These are phyloP conservation scores for Tetradesmus lagerheimii DNA, from an alignment of 139 green algal genomes.

Conservation along the genomic window DNA sequence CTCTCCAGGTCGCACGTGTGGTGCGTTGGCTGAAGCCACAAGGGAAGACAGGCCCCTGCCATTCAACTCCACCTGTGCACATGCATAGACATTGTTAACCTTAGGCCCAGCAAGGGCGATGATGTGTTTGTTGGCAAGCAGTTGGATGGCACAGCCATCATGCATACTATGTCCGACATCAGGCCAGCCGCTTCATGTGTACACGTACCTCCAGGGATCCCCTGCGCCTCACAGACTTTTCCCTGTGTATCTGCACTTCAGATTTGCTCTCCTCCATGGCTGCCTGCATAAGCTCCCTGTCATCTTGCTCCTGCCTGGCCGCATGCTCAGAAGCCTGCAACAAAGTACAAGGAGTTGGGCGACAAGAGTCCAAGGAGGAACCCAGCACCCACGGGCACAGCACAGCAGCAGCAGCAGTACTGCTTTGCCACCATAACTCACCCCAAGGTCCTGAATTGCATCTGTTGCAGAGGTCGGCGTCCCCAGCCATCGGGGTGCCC, in stretches of 20 bases:
- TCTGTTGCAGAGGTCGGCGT: not conserved
- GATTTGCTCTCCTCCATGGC: not conserved
- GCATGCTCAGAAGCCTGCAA: not conserved
- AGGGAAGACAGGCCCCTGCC: not conserved
- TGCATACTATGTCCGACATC: not conserved
- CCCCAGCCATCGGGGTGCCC: not conserved
- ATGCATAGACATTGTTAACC: not conserved
- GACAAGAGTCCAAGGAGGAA: too few relatives aligned
- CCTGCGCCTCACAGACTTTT: not conserved
- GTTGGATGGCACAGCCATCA: not conserved
- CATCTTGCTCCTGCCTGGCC: conserved; percentile 3
- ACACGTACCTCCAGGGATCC: conserved; percentile 14
- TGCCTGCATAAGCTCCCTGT: not conserved
- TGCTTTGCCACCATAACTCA: not conserved
- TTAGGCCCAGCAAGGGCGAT: not conserved
- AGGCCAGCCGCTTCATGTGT: not conserved
- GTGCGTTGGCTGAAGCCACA: not conserved
- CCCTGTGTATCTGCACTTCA: not conserved
- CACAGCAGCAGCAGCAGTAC: not conserved
- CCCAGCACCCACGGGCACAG: too few relatives aligned
- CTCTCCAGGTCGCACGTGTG: not conserved
- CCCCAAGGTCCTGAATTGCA: not conserved
- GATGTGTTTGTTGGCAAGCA: not conserved
- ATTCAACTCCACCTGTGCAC: not conserved
- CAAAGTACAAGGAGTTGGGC: not conserved